A percentile compares a stretch with the other conserved stretches of the same genome.
Conservation (phyloP, 495 filamentous ascomycete genomes). For the Aspergillus ellipticus region DNA sequence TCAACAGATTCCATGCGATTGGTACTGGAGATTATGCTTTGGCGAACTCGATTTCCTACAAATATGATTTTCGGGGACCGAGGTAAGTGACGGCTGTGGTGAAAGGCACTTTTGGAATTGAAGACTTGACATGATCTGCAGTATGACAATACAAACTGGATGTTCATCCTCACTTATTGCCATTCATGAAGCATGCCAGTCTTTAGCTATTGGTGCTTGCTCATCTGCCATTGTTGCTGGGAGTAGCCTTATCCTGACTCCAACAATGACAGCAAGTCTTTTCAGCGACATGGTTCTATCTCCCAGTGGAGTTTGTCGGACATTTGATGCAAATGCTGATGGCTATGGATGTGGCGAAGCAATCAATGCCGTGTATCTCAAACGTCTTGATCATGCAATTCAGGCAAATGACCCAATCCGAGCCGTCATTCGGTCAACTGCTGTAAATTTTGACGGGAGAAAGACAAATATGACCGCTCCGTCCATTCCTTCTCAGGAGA, state of each 20-base stretch:
- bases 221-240: slow-evolving; percentile 37
- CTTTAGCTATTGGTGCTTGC: slow-evolving; percentile 33
- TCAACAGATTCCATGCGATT: slow-evolving; percentile 9
- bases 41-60: slow-evolving; percentile 31
- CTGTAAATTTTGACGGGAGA: slow-evolving; percentile 33
- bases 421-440: slow-evolving; percentile 34
- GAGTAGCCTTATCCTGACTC: slow-evolving; percentile 34
- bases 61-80: slow-evolving; percentile 29
- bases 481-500: slow-evolving; percentile 13
- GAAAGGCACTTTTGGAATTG: neutral
- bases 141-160: slow-evolving; percentile 29
- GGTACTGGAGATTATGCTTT: slow-evolving; percentile 29
- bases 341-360: slow-evolving; percentile 64
- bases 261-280: slow-evolving; percentile 27
- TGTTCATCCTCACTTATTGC: slow-evolving; percentile 30
- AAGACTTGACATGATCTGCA: slow-evolving; percentile 9
- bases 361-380: slow-evolving; percentile 31
- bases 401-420: slow-evolving; percentile 30
- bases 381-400: slow-evolving; percentile 25
- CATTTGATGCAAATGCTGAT: slow-evolving; percentile 57
- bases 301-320: slow-evolving; percentile 38
- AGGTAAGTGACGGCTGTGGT: slow-evolving; percentile 10
- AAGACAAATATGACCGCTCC: slow-evolving; percentile 8
- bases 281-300: slow-evolving; percentile 25
- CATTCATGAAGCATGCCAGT: slow-evolving; percentile 25